Evolutionary conservation across 2,329 filamentous ascomycete species (phyloP), one percentile per base, ranked within the genome.

Genomic region (Xylogone sp.): DNA sequence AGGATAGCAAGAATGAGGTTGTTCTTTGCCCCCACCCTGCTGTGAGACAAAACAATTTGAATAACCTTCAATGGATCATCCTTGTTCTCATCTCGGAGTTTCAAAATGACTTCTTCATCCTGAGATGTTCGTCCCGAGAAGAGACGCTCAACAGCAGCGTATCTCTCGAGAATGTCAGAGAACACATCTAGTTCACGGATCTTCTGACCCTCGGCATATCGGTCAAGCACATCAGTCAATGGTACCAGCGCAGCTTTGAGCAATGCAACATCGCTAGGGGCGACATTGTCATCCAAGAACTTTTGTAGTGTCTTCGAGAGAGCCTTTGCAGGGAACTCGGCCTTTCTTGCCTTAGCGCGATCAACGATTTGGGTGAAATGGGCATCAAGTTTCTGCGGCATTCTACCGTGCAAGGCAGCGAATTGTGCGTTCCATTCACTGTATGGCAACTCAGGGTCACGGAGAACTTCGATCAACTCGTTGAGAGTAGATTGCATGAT

Each of bases 381-480:
- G 20, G 83, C 71, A 62, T 97, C 92, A 24, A 99, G 84, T 74
- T 93, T 97, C 68, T 93, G 87, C 0, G 94, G 94, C 88, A 97
- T 99, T 63, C 94, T 88, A 6, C 92, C 89, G 71, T 97, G 93
- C n/a, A 99, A 82, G 20, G 94, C 94, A 46, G 94, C 96, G 61
- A 96, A 94, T 67, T 97, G 91, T 5, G 93, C 88, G 57, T 88
- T 91, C 90, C 93, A 99, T 71, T 99, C 91, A 69, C 93, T 91
- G 68, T 94, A 99, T 1, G 94, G 94, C 56, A 99, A 81, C 64
- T 97, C 92, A 1, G 88, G 84, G 65, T 96, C 83, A 42, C 93
- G 86, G 20, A 99, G 82, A 10, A 99, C 92, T 54, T 90, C 83
- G n/a, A 97, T 85, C 34, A 97, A 78, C 67, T 94, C 89, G 71